phyloP scores from a whole-genome alignment of 192 early-diverging fungal species.

The Martensiomyces pterosporus region DNA sequence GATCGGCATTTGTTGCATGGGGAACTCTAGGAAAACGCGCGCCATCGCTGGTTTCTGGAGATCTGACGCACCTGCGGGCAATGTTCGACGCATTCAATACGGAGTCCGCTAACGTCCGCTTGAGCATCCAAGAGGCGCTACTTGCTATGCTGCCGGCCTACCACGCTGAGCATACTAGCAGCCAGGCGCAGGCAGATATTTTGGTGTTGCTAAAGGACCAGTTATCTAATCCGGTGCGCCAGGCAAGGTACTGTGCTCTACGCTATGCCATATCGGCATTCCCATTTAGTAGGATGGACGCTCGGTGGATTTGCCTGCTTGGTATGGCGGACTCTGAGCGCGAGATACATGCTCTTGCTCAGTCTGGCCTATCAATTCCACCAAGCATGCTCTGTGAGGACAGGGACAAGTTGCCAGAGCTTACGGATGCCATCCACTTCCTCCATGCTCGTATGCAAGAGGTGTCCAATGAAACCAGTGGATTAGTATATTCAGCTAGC shows the following conservation, averaged over 20 bases:
- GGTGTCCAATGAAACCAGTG: neutral
- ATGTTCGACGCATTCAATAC: conserved; percentile 67
- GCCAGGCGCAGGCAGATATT: conserved; percentile 20
- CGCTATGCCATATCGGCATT: conserved; percentile 60
- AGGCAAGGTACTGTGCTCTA: conserved; percentile 57
- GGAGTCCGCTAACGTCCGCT: conserved; percentile 56
- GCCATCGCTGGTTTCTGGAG: conserved; percentile 60
- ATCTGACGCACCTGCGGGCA: conserved; percentile 55
- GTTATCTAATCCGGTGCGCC: conserved; percentile 45
- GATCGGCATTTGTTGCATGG: conserved; percentile 81
- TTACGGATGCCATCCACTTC: conserved; percentile 20
- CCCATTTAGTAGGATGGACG: conserved; percentile 53
- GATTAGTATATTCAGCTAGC: neutral
- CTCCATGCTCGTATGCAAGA: conserved; percentile 1
- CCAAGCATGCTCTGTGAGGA: neutral
- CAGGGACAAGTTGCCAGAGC: conserved; percentile 7
- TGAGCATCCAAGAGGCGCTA: conserved; percentile 80
- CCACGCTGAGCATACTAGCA: conserved; percentile 19
- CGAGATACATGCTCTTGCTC: conserved; percentile 24
- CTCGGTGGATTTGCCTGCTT: conserved; percentile 63
- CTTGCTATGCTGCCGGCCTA: conserved; percentile 71
- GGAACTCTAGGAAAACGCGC: conserved; percentile 73
- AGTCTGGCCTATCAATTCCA: conserved; percentile 20
- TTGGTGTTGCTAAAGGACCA: conserved; percentile 54
- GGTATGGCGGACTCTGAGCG: conserved; percentile 33